A percentile compares a stretch with the other conserved stretches of the same genome.
Evolutionary conservation across 2,329 filamentous ascomycete species (phyloP).

Genomic region (Coleophoma cylindrospora): DNA sequence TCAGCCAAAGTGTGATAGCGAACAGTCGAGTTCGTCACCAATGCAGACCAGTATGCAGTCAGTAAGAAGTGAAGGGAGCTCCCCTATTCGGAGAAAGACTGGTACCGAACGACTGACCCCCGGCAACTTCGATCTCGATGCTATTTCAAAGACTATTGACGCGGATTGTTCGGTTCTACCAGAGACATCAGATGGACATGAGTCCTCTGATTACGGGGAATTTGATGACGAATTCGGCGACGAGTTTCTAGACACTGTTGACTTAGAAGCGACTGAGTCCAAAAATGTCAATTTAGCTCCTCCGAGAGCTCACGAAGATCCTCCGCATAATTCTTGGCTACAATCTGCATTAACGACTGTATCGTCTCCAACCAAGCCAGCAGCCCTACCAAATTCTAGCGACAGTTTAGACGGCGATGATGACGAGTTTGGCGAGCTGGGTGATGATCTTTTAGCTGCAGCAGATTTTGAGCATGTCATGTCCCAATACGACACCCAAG

Average conservation of each 20-base stretch:
- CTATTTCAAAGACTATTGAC: no score
- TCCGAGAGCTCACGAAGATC: not conserved
- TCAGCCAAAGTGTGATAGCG: slow-evolving; percentile 1
- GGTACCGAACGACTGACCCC: not conserved
- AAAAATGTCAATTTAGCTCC: not conserved
- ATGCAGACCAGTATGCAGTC: slow-evolving; percentile 18
- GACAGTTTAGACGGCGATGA: slow-evolving; percentile 13
- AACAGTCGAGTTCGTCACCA: slow-evolving; percentile 37
- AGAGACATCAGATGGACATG: not conserved
- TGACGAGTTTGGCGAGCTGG: slow-evolving; percentile 63
- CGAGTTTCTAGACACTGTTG: slow-evolving; percentile 45
- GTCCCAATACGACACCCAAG: slow-evolving; percentile 45
- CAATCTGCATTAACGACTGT: not conserved
- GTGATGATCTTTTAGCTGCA: slow-evolving; percentile 54
- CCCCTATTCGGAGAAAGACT: not conserved
- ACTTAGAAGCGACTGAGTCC: slow-evolving; percentile 31
- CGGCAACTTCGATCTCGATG: not conserved
- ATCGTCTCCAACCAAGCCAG: not conserved
- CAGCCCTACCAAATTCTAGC: not conserved
- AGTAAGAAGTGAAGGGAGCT: slow-evolving; percentile 1
- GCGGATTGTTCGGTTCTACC: no score
- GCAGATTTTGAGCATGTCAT: slow-evolving; percentile 54
- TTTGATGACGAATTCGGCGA: slow-evolving; percentile 43
- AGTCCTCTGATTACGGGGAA: slow-evolving; percentile 27
- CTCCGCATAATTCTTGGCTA: not conserved